Percentiles rank a stretch among this genome's conserved stretches.
phyloP scores from a whole-genome alignment of 2,329 filamentous ascomycete species.

The Penicillium vulpinum region DNA sequence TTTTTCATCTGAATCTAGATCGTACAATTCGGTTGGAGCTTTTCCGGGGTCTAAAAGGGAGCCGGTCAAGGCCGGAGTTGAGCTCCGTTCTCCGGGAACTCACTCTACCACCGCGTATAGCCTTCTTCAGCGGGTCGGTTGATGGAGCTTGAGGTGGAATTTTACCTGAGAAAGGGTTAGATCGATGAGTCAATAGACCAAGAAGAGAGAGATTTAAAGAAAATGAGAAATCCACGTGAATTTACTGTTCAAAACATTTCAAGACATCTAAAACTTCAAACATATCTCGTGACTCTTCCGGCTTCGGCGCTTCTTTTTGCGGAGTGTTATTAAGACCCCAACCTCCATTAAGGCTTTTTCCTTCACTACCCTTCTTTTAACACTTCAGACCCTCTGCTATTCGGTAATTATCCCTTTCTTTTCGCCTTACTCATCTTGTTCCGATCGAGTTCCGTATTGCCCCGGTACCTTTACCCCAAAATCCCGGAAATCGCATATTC shows the following conservation, averaged over 20 bases:
- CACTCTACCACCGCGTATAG: slow-evolving; percentile 10
- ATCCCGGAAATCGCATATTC: slow-evolving; percentile 3
- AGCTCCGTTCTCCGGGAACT: slow-evolving; percentile 26
- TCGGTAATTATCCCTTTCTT: slow-evolving; percentile 21
- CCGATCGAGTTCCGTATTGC: slow-evolving; percentile 24
- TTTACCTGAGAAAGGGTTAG: slow-evolving; percentile 7
- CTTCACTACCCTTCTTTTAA: slow-evolving; percentile 12
- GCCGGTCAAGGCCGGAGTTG: slow-evolving; percentile 25
- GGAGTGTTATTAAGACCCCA: slow-evolving; percentile 9
- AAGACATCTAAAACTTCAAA: background rate
- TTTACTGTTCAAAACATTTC: background rate
- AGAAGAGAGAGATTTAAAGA: slow-evolving; percentile 6
- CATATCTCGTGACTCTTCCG: slow-evolving; percentile 26
- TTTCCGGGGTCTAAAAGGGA: slow-evolving; percentile 12
- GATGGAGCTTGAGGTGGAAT: slow-evolving; percentile 11
- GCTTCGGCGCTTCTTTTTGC: slow-evolving; percentile 31
- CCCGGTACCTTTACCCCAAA: slow-evolving; percentile 13
- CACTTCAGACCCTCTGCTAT: background rate
- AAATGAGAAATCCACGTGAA: background rate
- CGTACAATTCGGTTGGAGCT: slow-evolving; percentile 19
- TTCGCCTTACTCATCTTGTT: slow-evolving; percentile 14
- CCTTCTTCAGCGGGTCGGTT: slow-evolving; percentile 18
- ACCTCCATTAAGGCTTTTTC: slow-evolving; percentile 28
- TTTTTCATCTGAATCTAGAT: slow-evolving; percentile 1
- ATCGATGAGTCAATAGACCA: slow-evolving; percentile 13